Percentiles rank a stretch among this genome's conserved stretches.
phyloP scores from a whole-genome alignment of 2,329 filamentous ascomycete species.

The Fusarium keratoplasticum region DNA sequence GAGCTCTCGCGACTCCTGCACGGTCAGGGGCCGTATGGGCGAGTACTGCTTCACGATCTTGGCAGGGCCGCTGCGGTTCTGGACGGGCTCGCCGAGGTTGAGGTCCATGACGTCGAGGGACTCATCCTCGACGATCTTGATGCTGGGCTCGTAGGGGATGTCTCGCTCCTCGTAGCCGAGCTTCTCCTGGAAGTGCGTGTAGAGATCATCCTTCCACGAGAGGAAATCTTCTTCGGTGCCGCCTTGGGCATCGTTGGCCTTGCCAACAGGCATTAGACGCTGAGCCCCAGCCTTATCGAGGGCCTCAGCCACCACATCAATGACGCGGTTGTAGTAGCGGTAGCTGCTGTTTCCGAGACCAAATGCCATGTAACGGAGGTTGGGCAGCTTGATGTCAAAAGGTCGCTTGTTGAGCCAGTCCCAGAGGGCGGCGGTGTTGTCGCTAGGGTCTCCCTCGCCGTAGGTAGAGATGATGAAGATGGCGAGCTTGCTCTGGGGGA shows the following conservation, averaged over 20 bases:
- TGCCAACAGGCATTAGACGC: slow-evolving; percentile 43
- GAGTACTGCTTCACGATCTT: slow-evolving; percentile 38
- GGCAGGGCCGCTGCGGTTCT: slow-evolving; percentile 33
- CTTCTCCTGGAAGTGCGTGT: slow-evolving; percentile 28
- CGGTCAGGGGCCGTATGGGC: slow-evolving; percentile 23
- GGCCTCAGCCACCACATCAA: slow-evolving; percentile 43
- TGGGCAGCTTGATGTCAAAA: slow-evolving; percentile 18
- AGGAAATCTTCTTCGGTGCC: slow-evolving; percentile 52
- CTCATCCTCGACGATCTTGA: slow-evolving; percentile 36
- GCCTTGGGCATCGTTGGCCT: slow-evolving; percentile 48
- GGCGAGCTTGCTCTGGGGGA: slow-evolving; percentile 42
- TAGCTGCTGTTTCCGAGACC: slow-evolving; percentile 56
- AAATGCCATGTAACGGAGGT: slow-evolving; percentile 50
- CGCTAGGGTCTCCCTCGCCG: slow-evolving; percentile 56
- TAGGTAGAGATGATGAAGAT: slow-evolving; percentile 55
- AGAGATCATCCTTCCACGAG: slow-evolving; percentile 50
- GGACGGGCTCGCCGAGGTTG: slow-evolving; percentile 38
- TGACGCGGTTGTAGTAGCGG: slow-evolving; percentile 52
- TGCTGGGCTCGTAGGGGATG: slow-evolving; percentile 36
- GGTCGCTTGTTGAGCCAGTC: slow-evolving; percentile 42
- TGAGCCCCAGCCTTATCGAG: slow-evolving; percentile 44
- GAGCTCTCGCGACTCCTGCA: slow-evolving; percentile 32
- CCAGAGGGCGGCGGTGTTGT: slow-evolving; percentile 50
- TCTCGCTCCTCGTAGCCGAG: slow-evolving; percentile 38
- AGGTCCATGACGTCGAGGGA: slow-evolving; percentile 38